These are phyloP conservation scores for Beta lomatogona DNA, from an alignment of 179 eudicot species.

Conservation along the genomic window DNA sequence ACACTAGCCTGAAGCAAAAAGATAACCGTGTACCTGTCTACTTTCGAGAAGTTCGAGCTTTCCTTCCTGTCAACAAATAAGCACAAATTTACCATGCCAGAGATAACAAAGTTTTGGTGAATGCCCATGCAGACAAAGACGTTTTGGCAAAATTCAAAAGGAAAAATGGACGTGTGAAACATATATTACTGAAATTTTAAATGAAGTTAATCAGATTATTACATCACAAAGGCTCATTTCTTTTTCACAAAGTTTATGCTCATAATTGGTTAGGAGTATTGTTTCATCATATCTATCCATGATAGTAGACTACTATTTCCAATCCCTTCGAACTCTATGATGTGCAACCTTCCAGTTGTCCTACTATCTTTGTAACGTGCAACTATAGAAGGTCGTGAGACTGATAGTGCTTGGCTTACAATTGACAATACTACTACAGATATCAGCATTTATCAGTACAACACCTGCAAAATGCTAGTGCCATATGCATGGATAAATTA, in stretches of 20 bases:
- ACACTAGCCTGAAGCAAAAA: slow-evolving; percentile 11
- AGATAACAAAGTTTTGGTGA: neutral
- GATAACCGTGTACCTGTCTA: slow-evolving; percentile 60
- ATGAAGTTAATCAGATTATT: neutral
- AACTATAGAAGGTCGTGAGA: neutral
- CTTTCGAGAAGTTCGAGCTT: slow-evolving; percentile 76
- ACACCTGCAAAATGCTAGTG: neutral
- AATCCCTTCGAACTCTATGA: neutral
- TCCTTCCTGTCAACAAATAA: slow-evolving; percentile 65
- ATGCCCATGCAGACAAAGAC: neutral
- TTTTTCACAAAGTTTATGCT: neutral
- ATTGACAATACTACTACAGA: neutral
- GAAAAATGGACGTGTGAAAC: neutral
- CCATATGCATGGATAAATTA: neutral
- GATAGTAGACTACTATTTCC: neutral
- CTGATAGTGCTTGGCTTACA: neutral
- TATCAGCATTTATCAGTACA: neutral
- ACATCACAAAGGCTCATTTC: neutral
- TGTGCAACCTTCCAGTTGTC: neutral
- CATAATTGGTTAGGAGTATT: neutral
- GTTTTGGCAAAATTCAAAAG: neutral
- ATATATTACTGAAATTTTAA: neutral
- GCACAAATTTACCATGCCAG: slow-evolving; percentile 12
- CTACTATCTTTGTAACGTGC: neutral
- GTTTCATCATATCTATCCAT: neutral